These are phyloP conservation scores for Rhodocollybia butyracea DNA, from an alignment of 768 basidiomycete species.

Conservation along the genomic window DNA sequence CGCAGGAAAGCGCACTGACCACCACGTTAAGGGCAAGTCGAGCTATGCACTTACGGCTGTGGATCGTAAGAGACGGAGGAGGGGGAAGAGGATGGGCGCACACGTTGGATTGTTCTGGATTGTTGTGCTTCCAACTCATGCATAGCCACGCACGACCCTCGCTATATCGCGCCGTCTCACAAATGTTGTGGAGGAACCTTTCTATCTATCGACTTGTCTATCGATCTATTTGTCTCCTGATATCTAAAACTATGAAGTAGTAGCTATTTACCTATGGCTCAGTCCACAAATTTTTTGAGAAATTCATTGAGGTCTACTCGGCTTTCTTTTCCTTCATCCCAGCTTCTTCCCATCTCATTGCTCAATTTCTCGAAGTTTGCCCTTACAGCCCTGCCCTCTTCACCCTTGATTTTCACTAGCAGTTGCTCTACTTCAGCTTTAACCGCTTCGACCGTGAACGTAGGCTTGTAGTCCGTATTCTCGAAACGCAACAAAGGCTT, in stretches of 20 bases:
- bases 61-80: too few species aligned
- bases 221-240: background rate
- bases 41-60: too few species aligned
- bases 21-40: too few species aligned
- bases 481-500: background rate
- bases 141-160: too few species aligned
- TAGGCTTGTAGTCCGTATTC: background rate
- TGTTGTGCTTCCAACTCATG: too few species aligned
- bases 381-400: background rate
- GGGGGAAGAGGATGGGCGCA: too few species aligned
- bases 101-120: too few species aligned
- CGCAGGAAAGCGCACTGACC: too few species aligned
- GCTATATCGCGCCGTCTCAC: too few species aligned
- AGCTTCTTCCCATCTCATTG: background rate
- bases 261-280: background rate
- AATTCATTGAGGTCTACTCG: background rate
- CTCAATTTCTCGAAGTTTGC: background rate
- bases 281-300: background rate
- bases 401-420: background rate
- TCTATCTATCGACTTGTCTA: too few species aligned
- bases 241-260: background rate
- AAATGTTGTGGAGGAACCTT: too few species aligned
- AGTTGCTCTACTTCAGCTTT: background rate
- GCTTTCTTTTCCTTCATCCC: background rate
- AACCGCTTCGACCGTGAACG: conserved; percentile 3